Evolutionary conservation across 2,329 filamentous ascomycete genomes (phyloP), one percentile per base, ranked within the genome.

Genomic region (Ustilaginoidea virens): DNA sequence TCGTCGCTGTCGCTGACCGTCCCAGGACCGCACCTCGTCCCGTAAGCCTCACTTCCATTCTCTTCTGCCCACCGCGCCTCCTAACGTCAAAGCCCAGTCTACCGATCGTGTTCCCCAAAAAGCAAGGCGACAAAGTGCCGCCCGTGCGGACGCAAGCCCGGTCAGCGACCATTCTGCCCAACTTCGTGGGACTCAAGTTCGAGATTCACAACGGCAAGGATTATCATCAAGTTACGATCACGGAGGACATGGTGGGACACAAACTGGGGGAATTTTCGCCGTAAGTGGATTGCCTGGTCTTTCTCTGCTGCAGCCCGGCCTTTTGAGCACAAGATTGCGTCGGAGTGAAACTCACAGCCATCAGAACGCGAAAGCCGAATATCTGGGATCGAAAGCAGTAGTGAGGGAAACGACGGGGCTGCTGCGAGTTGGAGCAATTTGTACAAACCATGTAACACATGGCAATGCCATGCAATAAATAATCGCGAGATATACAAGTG

Each of bases 201-300:
- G 78, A 86, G 55, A 71, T 94, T 34, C 79, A 94, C 60, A 92
- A 93, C 52, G 86, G 86, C 46, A 92, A 90, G 61, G 69, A 68
- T 18, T 93, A 93, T 55, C 60, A 77, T 43, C 80, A 90, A 41
- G 66, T 93, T 31, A 67, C 65, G 39, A 80, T 94, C 38, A 92
- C 85, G 11, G 86, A 93, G 52, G 81, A 93, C 47, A 94, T 94
- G 86, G 86, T 94, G 28, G 86, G 86, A 30, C 80, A 90, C 56
- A 94, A 93, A 59, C 65, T 94, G 41, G 86, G 86, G 44, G 86
- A 94, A 58, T 94, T 93, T 52, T 75, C 83, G 37, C 63, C 72
- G 85, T 93, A 69, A 47, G 82, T 72, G 19, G n/a, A n/a, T n/a
- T n/a, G n/a, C n/a, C n/a, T n/a, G n/a, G n/a, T n/a, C n/a, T n/a